A percentile compares a stretch with the other conserved stretches of the same genome.
These are phyloP conservation scores for Saccharomycopsis lassenensis DNA, from an alignment of 805 yeast genomes.

Conservation along the genomic window DNA sequence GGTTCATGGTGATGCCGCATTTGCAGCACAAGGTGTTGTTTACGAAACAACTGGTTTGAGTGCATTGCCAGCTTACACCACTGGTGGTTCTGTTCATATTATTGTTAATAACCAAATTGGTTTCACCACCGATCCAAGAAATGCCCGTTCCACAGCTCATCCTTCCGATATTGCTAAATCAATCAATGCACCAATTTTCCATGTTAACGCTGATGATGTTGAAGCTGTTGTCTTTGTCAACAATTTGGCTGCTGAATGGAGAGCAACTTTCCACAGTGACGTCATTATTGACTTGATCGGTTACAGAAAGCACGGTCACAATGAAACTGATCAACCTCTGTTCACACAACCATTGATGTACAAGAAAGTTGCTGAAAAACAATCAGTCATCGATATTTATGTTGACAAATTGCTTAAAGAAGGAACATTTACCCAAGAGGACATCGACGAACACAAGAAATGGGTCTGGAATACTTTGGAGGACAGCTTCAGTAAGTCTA, in stretches of 20 bases:
- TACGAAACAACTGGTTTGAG: constrained; percentile 97
- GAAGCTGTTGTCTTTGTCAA: constrained; percentile 87
- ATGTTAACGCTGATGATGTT: constrained; percentile 96
- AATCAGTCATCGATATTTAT: constrained; percentile 80
- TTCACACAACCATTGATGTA: constrained; percentile 99
- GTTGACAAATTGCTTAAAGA: constrained; percentile 69
- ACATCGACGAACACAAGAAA: constrained; percentile 89
- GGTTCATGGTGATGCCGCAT: constrained; percentile 98
- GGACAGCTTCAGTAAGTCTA: constrained; percentile 78
- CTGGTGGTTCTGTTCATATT: constrained; percentile 97
- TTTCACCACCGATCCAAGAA: constrained; percentile 97
- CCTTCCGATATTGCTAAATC: constrained; percentile 97
- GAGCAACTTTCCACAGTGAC: constrained; percentile 92
- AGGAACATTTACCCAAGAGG: constrained; percentile 81
- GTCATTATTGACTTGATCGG: constrained; percentile 96
- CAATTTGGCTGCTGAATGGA: constrained; percentile 97
- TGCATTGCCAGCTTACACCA: constrained; percentile 85
- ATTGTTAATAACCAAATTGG: constrained; percentile 98
- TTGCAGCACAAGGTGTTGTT: constrained; percentile 98
- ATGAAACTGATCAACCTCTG: constrained; percentile 98
- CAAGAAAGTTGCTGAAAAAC: constrained; percentile 78
- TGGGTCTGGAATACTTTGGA: constrained; percentile 97
- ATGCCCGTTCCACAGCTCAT: constrained; percentile 94
- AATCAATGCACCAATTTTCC: constrained; percentile 97
- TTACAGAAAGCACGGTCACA: constrained; percentile 98